Conservation (phyloP, 176 grass and related monocot species). For the Aegilops bicornis region DNA sequence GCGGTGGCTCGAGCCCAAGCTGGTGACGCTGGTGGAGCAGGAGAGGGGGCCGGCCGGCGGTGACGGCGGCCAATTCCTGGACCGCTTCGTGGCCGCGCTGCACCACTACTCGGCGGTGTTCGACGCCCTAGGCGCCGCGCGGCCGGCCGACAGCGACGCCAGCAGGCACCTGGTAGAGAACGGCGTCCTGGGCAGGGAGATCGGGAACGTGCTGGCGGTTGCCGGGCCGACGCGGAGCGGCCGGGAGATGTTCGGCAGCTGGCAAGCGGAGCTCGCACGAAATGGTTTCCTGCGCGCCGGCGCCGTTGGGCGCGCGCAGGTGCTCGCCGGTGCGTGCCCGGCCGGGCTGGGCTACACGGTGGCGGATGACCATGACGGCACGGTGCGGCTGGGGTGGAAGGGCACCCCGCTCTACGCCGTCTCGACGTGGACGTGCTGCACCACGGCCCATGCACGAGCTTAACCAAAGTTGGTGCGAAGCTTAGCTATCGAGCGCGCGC, state of each 20-base stretch:
- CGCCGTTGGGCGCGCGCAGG: constrained; percentile 41
- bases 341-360: constrained; percentile 48
- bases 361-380: constrained; percentile 38
- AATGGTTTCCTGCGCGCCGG: constrained; percentile 42
- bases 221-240: constrained; percentile 47
- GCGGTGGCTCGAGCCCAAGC: constrained; percentile 42
- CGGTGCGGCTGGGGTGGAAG: constrained; percentile 66
- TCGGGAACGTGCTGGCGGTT: constrained; percentile 49
- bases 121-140: constrained; percentile 48
- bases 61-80: constrained; percentile 41
- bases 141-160: constrained; percentile 30
- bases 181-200: constrained; percentile 46
- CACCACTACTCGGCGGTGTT: constrained; percentile 63
- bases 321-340: constrained; percentile 49
- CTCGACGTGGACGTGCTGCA: constrained; percentile 44
- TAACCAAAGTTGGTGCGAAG: neutral
- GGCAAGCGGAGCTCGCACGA: constrained; percentile 39
- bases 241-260: constrained; percentile 37
- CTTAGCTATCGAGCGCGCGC: too few species aligned
- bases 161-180: constrained; percentile 62
- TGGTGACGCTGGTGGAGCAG: constrained; percentile 61
- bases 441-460: constrained; percentile 12
- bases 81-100: constrained; percentile 52
- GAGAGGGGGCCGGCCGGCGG: constrained; percentile 1
- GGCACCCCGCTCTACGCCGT: constrained; percentile 46